phyloP scores from a whole-genome alignment of 1,284 basidiomycete genomes.

The Flammula alnicola region DNA sequence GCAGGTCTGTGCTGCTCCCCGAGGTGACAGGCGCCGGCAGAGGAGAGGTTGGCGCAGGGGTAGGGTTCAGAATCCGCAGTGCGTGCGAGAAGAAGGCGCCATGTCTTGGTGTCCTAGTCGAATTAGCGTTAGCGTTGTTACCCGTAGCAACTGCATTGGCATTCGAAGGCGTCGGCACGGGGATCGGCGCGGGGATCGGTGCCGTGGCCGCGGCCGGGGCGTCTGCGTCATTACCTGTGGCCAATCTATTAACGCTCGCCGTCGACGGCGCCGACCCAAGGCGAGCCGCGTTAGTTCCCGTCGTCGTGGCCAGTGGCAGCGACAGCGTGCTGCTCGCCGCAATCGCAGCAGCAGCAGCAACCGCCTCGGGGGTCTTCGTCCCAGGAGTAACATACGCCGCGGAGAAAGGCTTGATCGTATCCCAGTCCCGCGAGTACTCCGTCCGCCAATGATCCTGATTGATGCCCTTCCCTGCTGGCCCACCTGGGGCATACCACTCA shows the following conservation, averaged over 20 bases:
- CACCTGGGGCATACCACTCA: constrained; percentile 1
- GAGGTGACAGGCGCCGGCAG: constrained; percentile 19
- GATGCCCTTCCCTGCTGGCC: constrained; percentile 13
- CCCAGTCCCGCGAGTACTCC: constrained; percentile 38
- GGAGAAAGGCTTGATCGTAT: constrained; percentile 45
- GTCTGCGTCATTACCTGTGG: too few species aligned
- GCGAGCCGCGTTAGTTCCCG: background rate
- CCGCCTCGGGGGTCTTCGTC: constrained; percentile 3
- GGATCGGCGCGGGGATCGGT: background rate
- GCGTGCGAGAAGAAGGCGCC: constrained; percentile 16
- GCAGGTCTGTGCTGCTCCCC: constrained; percentile 7
- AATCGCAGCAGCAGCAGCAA: background rate
- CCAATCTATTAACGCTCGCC: background rate
- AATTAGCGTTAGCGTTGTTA: too few species aligned
- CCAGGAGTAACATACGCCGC: constrained; percentile 36
- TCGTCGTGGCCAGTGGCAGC: background rate
- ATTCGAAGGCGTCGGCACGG: background rate
- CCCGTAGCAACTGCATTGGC: too few species aligned
- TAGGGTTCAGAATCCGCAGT: constrained; percentile 24
- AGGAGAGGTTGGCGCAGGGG: constrained; percentile 25
- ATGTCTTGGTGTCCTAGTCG: constrained; percentile 3
- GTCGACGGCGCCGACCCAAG: background rate
- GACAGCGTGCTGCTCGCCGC: background rate
- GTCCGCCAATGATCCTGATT: constrained; percentile 14
- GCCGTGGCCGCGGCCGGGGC: background rate